Evolutionary conservation across 2,329 filamentous ascomycete genomes (phyloP).

Genomic region (Rachicladosporium sp.): DNA sequence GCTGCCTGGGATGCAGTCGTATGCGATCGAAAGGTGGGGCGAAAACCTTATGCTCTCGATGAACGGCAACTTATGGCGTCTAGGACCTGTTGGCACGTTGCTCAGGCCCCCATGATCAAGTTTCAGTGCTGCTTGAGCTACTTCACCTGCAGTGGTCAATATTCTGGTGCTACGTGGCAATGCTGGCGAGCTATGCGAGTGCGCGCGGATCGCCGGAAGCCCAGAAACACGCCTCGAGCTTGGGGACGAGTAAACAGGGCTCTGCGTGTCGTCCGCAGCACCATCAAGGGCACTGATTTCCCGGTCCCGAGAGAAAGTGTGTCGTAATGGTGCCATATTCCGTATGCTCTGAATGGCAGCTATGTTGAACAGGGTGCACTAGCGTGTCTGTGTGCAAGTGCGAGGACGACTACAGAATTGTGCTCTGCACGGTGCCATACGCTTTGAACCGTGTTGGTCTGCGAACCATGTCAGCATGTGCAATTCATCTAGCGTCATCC

Average conservation of each 20-base stretch:
- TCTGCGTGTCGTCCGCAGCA: neutral
- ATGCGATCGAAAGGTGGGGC: constrained; percentile 18
- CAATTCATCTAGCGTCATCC: too few species aligned
- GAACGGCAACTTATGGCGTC: neutral
- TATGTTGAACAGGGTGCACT: too few species aligned
- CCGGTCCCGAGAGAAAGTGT: neutral
- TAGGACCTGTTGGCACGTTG: constrained; percentile 12
- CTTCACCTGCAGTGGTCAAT: neutral
- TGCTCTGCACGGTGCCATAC: too few species aligned
- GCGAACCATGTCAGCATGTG: too few species aligned
- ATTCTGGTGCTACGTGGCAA: neutral
- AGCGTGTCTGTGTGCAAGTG: too few species aligned
- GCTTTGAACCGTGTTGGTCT: too few species aligned
- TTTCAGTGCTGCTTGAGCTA: constrained; percentile 1
- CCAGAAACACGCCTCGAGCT: neutral
- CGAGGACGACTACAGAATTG: too few species aligned
- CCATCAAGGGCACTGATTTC: neutral
- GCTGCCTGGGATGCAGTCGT: constrained; percentile 8
- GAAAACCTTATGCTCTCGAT: neutral
- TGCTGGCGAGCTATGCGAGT: neutral
- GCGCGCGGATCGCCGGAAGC: neutral
- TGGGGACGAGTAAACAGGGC: neutral
- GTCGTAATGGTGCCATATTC: too few species aligned
- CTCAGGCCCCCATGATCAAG: constrained; percentile 11
- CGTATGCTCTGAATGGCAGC: too few species aligned